phyloP scores from a whole-genome alignment of 345 rosid genomes.

The Murraya paniculata region DNA sequence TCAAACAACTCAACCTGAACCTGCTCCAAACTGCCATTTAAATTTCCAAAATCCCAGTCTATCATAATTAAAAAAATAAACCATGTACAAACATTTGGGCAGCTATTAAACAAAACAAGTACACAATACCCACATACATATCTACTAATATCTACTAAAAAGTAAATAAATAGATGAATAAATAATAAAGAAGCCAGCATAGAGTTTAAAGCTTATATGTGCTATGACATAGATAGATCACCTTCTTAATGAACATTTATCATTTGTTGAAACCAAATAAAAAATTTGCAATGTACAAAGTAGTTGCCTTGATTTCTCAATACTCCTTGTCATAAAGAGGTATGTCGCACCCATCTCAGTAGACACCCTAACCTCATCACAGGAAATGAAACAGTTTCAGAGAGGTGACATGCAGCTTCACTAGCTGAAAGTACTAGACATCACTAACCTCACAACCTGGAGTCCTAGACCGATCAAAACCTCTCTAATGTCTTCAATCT shows the following conservation, averaged over 20 bases:
- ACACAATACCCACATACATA: not conserved
- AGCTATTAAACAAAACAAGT: not conserved
- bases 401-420: constrained; percentile 13
- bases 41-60: constrained; percentile 46
- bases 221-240: constrained; percentile 29
- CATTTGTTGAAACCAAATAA: constrained; percentile 34
- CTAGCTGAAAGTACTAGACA: constrained; percentile 16
- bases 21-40: constrained; percentile 90
- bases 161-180: not conserved
- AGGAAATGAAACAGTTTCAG: constrained; percentile 15
- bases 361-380: constrained; percentile 43
- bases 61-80: constrained; percentile 30
- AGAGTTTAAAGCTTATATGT: constrained; percentile 11
- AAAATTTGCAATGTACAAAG: constrained; percentile 49
- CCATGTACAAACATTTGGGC: not conserved
- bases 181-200: not conserved
- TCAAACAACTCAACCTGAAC: constrained; percentile 75
- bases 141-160: no score
- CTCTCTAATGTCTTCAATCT: constrained; percentile 65
- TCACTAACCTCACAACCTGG: constrained; percentile 80
- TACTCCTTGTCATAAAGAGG: constrained; percentile 64
- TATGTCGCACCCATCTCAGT: constrained; percentile 53
- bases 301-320: constrained; percentile 60
- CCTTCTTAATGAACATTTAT: constrained; percentile 59
- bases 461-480: constrained; percentile 76